A percentile compares a stretch with the other conserved stretches of the same genome.
These are phyloP conservation scores for Ustilago curta DNA, from an alignment of 1,284 basidiomycete genomes.

Conservation along the genomic window DNA sequence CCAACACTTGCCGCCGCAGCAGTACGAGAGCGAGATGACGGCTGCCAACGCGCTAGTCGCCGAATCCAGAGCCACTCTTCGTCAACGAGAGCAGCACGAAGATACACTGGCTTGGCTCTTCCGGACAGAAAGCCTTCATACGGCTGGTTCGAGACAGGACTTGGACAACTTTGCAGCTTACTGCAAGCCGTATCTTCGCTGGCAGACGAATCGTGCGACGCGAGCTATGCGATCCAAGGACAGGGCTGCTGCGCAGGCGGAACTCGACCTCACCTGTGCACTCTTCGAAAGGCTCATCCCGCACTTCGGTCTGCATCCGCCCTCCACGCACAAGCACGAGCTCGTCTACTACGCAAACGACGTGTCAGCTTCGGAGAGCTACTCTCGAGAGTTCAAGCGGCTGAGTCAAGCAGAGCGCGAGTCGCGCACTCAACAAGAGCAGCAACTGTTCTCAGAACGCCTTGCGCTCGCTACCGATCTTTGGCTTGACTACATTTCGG, in stretches of 20 bases:
- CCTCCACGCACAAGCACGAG: slow-evolving; percentile 29
- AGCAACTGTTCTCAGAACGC: slow-evolving; percentile 34
- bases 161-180: slow-evolving; percentile 24
- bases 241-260: slow-evolving; percentile 30
- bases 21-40: slow-evolving; percentile 61
- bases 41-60: slow-evolving; percentile 50
- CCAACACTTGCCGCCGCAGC: slow-evolving; percentile 44
- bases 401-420: slow-evolving; percentile 19
- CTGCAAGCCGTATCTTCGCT: slow-evolving; percentile 45
- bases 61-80: slow-evolving; percentile 22
- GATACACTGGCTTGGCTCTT: slow-evolving; percentile 20
- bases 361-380: slow-evolving; percentile 25
- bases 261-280: slow-evolving; percentile 29
- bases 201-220: slow-evolving; percentile 42
- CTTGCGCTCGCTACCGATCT: slow-evolving; percentile 45
- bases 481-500: slow-evolving; percentile 60
- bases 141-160: slow-evolving; percentile 24
- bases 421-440: slow-evolving; percentile 23
- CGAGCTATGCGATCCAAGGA: slow-evolving; percentile 42
- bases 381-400: slow-evolving; percentile 30
- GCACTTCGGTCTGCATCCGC: slow-evolving; percentile 41
- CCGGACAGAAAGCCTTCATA: slow-evolving; percentile 1
- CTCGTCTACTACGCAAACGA: slow-evolving; percentile 30
- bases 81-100: slow-evolving; percentile 50
- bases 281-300: slow-evolving; percentile 44